Percentiles rank a stretch among this genome's conserved stretches.
These are phyloP conservation scores for Aspergillus tamarii DNA, from an alignment of 2,329 filamentous ascomycete genomes.

Conservation along the genomic window DNA sequence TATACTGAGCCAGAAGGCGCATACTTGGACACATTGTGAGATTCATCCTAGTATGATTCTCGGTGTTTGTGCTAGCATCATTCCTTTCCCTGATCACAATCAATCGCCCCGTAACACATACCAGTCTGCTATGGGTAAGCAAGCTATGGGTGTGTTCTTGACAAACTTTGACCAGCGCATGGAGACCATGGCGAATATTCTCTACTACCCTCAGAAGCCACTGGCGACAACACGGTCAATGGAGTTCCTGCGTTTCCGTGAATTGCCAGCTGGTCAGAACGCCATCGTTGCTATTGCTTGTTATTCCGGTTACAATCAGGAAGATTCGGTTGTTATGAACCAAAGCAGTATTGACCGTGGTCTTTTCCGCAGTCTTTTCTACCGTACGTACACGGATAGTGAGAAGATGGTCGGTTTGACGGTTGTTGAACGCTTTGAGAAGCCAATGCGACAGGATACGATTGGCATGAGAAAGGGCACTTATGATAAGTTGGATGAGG, in stretches of 20 bases:
- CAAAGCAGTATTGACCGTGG: constrained; percentile 98
- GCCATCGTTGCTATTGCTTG: constrained; percentile 97
- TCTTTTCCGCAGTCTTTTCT: constrained; percentile 96
- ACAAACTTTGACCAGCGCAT: constrained; percentile 97
- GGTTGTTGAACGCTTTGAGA: constrained; percentile 92
- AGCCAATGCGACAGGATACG: constrained; percentile 85
- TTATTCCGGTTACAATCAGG: constrained; percentile 98
- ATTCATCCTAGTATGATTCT: constrained; percentile 99
- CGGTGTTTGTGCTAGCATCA: constrained; percentile 97
- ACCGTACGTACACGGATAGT: constrained; percentile 94
- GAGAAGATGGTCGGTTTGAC: constrained; percentile 96
- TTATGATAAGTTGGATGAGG: constrained; percentile 96
- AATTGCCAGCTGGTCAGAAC: constrained; percentile 94
- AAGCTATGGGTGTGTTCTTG: constrained; percentile 98
- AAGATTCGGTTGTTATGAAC: constrained; percentile 99
- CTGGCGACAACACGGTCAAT: constrained; percentile 94
- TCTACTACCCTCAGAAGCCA: constrained; percentile 98
- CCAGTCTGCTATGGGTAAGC: constrained; percentile 99
- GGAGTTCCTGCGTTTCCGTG: constrained; percentile 98
- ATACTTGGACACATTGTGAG: constrained; percentile 97
- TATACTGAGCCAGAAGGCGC: constrained; percentile 80
- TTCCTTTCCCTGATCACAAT: constrained; percentile 99
- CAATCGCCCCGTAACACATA: constrained; percentile 98
- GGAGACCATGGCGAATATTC: constrained; percentile 99
- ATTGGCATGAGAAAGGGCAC: constrained; percentile 91